These are phyloP conservation scores for Gossypium anomalum DNA, from an alignment of 345 rosid species.

Conservation along the genomic window DNA sequence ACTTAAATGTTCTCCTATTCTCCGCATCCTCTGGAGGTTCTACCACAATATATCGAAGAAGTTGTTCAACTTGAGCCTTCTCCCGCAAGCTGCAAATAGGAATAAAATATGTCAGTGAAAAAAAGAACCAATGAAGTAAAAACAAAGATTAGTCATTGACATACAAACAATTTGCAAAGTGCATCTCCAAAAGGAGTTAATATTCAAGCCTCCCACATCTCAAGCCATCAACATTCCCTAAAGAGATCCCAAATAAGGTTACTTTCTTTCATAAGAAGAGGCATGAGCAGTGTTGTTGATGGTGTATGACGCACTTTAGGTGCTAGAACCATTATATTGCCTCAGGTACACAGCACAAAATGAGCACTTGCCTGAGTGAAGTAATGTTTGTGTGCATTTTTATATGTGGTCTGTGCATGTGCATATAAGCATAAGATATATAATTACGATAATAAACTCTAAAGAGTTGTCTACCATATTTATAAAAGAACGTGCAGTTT, in stretches of 20 bases:
- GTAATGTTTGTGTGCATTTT: background rate
- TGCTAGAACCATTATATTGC: background rate
- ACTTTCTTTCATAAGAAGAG: background rate
- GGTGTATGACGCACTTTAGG: background rate
- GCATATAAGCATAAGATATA: too few relatives aligned
- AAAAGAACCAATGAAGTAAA: conserved; percentile 8
- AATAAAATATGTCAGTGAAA: conserved; percentile 14
- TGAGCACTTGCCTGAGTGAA: background rate
- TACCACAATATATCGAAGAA: conserved; percentile 68
- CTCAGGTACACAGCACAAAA: background rate
- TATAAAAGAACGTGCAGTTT: too few relatives aligned
- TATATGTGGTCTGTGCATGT: too few relatives aligned
- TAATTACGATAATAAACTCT: too few relatives aligned
- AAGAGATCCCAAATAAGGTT: background rate
- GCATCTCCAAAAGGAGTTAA: background rate
- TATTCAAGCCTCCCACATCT: background rate
- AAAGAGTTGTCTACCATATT: too few relatives aligned
- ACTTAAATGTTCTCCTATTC: conserved; percentile 70
- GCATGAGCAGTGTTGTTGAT: background rate
- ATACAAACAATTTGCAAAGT: background rate
- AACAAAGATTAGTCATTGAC: background rate
- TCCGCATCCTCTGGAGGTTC: conserved; percentile 75
- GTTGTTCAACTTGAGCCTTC: conserved; percentile 73
- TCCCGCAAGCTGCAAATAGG: conserved; percentile 65
- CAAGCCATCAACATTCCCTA: background rate